Base-by-base conservation (phyloP, 2,329 filamentous ascomycete species). In the Neocatenulostroma microsporum region DNA sequence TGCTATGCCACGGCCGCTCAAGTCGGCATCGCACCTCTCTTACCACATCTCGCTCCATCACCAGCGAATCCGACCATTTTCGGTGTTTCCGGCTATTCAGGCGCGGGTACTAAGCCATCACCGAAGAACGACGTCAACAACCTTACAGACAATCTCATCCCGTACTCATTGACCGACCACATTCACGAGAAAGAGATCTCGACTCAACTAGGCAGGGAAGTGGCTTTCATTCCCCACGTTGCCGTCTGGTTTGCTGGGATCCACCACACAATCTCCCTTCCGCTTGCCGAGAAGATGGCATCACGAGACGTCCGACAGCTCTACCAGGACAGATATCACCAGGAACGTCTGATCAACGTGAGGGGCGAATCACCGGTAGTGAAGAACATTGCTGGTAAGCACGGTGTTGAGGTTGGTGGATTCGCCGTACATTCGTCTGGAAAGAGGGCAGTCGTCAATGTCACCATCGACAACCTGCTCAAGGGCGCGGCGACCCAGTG, bases 201-300 rank as follows among this genome's bases (percentile, higher is more conserved):
- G 56, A 59, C 67, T 35, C 87, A 94, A 57, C 74, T 96, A 9
- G 83, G 80, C 32, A 72, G 68, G 11, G 66, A 75, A 13, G 79
- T 94, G 9, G 83, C 80, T 5, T 98, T 98, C 59, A 82, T 91
- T 40, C 91, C 91, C 5, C 91, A 96, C 61, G 88, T 94, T 17
- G 85, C 87, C n/a, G 78, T 82, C 11, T 96, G 87, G 89, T 96
- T 96, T 75, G 82, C 93, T 57, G 89, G 89, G 46, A 96, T 96
- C 51, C 80, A 85, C 58, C 84, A 88, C 63, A 89, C 87, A 25
- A 88, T 96, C 62, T 87, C 79, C 56, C 84, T 96, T 33, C 89
- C 89, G 10, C 72, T 98, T 7, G 82, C 82, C 56, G 74, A 89
- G 63, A 74, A 77, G 43, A 93, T 96, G 84, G 84, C 79, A 3